Percentiles rank a stretch among this genome's conserved stretches.
phyloP scores from a whole-genome alignment of 495 filamentous ascomycete species.

The Tuber aestivum region DNA sequence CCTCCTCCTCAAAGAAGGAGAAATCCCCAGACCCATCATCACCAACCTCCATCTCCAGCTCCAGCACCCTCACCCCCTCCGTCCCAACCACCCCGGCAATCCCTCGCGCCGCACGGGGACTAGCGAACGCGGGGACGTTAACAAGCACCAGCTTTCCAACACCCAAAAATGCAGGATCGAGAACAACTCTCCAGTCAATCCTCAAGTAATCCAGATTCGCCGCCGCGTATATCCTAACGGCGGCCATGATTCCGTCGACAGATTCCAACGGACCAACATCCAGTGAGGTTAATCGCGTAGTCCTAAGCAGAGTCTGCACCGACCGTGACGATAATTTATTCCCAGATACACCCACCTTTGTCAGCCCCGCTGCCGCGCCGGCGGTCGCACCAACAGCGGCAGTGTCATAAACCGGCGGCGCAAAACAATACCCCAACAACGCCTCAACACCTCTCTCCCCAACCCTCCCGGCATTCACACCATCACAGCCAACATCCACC shows the following conservation, averaged over 20 bases:
- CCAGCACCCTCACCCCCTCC: constrained; percentile 18
- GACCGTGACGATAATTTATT: constrained; percentile 14
- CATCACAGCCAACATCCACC: constrained; percentile 29
- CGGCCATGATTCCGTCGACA: constrained; percentile 8
- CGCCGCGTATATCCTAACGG: constrained; percentile 24
- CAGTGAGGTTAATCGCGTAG: constrained; percentile 18
- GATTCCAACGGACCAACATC: constrained; percentile 16
- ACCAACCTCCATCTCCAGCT: constrained; percentile 29
- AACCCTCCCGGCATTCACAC: neutral
- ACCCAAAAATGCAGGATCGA: neutral
- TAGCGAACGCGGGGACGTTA: constrained; percentile 11
- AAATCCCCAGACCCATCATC: constrained; percentile 26
- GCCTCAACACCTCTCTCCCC: neutral
- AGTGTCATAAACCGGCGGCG: constrained; percentile 29
- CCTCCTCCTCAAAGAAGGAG: constrained; percentile 34
- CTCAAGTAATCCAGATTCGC: constrained; percentile 23
- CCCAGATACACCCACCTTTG: constrained; percentile 25
- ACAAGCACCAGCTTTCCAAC: constrained; percentile 28
- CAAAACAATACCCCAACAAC: constrained; percentile 22
- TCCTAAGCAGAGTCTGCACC: constrained; percentile 17
- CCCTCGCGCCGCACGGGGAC: neutral
- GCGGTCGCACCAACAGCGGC: neutral
- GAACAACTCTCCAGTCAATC: constrained; percentile 15
- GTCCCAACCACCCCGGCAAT: constrained; percentile 3
- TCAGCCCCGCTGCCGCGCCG: constrained; percentile 9